Percentiles rank a stretch among this genome's conserved stretches.
Evolutionary conservation across 352 stramenopile genomes (phyloP).

Genomic region (Thalassiosira mediterranea): DNA sequence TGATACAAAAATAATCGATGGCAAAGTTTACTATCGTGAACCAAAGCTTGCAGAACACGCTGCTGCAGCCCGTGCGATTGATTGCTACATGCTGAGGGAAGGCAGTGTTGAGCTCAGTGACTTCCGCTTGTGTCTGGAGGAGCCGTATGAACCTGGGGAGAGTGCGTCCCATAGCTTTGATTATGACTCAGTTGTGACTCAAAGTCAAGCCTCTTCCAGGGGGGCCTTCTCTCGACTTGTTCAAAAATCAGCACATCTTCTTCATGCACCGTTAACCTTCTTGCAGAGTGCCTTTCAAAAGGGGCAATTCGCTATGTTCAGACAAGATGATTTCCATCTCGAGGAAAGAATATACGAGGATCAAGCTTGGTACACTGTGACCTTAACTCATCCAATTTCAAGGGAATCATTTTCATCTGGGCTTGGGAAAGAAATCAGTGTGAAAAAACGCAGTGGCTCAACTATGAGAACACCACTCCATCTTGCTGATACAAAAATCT

Average conservation of each 20-base stretch:
- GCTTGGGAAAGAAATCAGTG: background rate
- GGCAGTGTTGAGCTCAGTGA: background rate
- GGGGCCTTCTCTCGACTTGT: too few relatives aligned
- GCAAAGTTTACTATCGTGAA: constrained; percentile 35
- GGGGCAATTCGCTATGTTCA: too few relatives aligned
- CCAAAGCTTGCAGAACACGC: constrained; percentile 22
- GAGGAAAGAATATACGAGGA: too few relatives aligned
- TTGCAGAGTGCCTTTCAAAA: too few relatives aligned
- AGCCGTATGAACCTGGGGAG: constrained; percentile 18
- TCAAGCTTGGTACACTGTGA: constrained; percentile 26
- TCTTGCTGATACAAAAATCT: constrained; percentile 5
- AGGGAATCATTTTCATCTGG: constrained; percentile 29
- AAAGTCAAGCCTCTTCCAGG: too few relatives aligned
- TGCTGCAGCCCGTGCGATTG: constrained; percentile 43
- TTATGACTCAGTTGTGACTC: too few relatives aligned
- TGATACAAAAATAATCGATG: constrained; percentile 18
- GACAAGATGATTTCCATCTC: too few relatives aligned
- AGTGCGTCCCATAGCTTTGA: background rate
- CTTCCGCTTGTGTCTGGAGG: constrained; percentile 29
- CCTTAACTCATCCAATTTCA: constrained; percentile 17
- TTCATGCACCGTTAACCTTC: too few relatives aligned
- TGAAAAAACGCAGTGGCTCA: background rate
- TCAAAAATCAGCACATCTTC: too few relatives aligned
- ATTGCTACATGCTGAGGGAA: constrained; percentile 38
- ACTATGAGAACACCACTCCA: background rate